These are phyloP conservation scores for Candida qinlingensis DNA, from an alignment of 805 yeast species.

Conservation along the genomic window DNA sequence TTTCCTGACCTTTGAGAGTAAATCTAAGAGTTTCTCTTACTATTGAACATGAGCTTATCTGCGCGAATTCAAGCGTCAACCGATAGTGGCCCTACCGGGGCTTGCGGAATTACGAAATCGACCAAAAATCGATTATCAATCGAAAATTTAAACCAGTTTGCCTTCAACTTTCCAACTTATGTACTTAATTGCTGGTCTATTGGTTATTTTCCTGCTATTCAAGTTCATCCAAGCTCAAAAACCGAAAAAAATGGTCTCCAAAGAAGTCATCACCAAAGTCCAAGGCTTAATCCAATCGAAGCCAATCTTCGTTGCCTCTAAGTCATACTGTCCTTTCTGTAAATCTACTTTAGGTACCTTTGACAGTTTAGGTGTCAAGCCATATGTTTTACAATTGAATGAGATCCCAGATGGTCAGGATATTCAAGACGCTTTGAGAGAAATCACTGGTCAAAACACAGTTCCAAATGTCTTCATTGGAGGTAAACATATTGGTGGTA, in stretches of 20 bases:
- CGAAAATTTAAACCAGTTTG: not conserved
- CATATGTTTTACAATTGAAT: constrained; percentile 40
- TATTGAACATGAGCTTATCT: too few species aligned
- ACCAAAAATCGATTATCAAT: too few species aligned
- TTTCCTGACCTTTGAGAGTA: too few species aligned
- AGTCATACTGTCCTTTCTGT: constrained; percentile 69
- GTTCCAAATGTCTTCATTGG: constrained; percentile 90
- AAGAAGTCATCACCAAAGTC: constrained; percentile 52
- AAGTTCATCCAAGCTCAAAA: not conserved
- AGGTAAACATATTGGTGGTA: constrained; percentile 94
- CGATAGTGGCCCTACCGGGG: not conserved
- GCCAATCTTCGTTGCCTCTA: constrained; percentile 76
- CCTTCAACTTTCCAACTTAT: not conserved
- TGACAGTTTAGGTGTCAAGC: constrained; percentile 37
- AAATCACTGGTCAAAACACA: constrained; percentile 84
- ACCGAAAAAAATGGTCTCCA: constrained; percentile 44
- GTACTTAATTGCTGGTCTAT: not conserved
- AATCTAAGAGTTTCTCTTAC: too few species aligned
- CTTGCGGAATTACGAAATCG: not conserved
- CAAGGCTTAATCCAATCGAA: constrained; percentile 58
- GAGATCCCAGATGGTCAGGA: constrained; percentile 69
- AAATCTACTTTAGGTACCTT: constrained; percentile 38
- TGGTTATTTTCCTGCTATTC: not conserved
- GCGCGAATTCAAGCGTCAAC: too few species aligned
- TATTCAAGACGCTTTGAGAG: constrained; percentile 71